Base-by-base conservation (phyloP, 306 rosid species). In the Erythrophleum fordii region DNA sequence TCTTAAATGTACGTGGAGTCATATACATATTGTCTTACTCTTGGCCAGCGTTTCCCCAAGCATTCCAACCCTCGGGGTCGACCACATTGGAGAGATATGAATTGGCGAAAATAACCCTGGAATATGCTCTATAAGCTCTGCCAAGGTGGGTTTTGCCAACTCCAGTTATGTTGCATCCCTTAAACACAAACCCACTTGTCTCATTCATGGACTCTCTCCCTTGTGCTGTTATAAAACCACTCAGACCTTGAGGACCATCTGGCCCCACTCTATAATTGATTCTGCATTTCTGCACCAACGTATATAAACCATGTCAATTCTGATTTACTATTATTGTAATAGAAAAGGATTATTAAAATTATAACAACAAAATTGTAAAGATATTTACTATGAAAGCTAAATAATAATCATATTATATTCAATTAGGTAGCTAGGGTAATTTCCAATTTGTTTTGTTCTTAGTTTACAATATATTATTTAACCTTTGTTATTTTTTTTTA, bases 101-200 rank as follows among this genome's bases (percentile, higher is more conserved):
- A 17, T 29, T 10, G 64, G 69, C 76, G 14, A 78, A 31, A 31
- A 87, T 77, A 10, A 86, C 89, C 41, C 83, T 80, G 39, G 89
- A 58, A 55, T n/a, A 77, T 11, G 79, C 37, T 28, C 81, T 58
- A 26, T 69, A 86, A 49, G 87, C 83, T 73, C 89, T 80, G 12
- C 88, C 86, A 75, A 84, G 88, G n/a, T 62, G n/a, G 3, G 22
- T 22, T 55, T 51, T 75, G 2, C 75, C 75, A 14, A 0, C 28
- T 17, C 90, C 88, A 26, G 0, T 6, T 58, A 87, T 25, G 2
- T 0, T 0, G 75, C 90, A 87, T 2, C 22, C 1, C 4, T 62
- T 75, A 18, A 84, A 81, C 23, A 87, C 90, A 79, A 69, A 87
- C 8, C 88, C 88, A 49, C n/a, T 65, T 18, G 84, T 29, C 2